Percentiles rank a stretch among this genome's conserved stretches.
Evolutionary conservation across 345 rosid genomes (phyloP).

Genomic region (Capsella bursapastoris): DNA sequence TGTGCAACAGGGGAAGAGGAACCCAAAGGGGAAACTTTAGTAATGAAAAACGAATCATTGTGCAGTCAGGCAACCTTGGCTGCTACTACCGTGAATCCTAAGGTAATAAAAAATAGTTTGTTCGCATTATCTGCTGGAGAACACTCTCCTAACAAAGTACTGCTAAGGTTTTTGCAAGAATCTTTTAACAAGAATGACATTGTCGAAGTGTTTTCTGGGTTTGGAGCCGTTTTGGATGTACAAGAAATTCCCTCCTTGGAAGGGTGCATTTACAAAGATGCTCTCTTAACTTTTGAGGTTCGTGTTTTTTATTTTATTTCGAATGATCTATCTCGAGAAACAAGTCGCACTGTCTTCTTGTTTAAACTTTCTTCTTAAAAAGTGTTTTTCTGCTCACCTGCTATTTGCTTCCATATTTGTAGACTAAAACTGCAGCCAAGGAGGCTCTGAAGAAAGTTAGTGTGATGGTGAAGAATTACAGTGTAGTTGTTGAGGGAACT

Average conservation of each 20-base stretch:
- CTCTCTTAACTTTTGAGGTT: constrained; percentile 46
- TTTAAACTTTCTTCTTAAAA: constrained; percentile 1
- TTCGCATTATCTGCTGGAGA: constrained; percentile 18
- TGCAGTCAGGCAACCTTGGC: constrained; percentile 20
- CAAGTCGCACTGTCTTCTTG: background rate
- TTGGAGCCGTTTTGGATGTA: constrained; percentile 43
- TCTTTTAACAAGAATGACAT: constrained; percentile 11
- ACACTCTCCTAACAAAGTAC: constrained; percentile 33
- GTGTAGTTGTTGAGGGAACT: constrained; percentile 41
- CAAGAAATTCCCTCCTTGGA: constrained; percentile 34
- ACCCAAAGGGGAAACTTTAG: constrained; percentile 5
- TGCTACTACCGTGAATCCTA: constrained; percentile 23
- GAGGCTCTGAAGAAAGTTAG: constrained; percentile 44
- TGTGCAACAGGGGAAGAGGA: constrained; percentile 21
- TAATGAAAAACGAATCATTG: constrained; percentile 2
- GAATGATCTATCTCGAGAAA: background rate
- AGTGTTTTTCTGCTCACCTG: constrained; percentile 14
- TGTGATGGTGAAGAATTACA: background rate
- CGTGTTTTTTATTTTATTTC: background rate
- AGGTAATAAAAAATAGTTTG: constrained; percentile 25
- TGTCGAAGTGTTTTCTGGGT: constrained; percentile 5
- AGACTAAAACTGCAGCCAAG: constrained; percentile 43
- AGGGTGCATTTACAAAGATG: constrained; percentile 43
- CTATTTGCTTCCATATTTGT: constrained; percentile 26
- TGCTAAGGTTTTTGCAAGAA: constrained; percentile 43